Conservation (phyloP, 2,329 filamentous ascomycete genomes). For the Xylariaceae sp. region DNA sequence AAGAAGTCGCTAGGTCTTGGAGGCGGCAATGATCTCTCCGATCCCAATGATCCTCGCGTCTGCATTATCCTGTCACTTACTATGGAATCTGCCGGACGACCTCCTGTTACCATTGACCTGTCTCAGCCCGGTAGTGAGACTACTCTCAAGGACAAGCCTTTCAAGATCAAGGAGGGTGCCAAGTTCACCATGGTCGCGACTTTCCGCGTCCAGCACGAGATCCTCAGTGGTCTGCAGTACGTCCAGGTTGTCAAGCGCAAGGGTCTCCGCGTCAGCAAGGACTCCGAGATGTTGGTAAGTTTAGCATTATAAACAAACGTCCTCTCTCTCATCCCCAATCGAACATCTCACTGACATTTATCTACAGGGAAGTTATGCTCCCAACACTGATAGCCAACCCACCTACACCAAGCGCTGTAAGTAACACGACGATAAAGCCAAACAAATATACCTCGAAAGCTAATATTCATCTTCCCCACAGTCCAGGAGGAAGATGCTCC, state of each 20-base stretch:
- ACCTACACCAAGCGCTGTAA: conserved; percentile 88
- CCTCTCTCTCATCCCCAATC: not conserved
- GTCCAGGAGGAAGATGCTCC: conserved; percentile 91
- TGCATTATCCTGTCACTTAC: conserved; percentile 91
- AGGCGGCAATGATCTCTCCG: conserved; percentile 64
- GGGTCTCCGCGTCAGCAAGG: conserved; percentile 81
- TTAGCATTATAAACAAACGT: not conserved
- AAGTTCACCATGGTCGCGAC: conserved; percentile 90
- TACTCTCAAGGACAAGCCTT: conserved; percentile 82
- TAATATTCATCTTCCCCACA: conserved; percentile 33
- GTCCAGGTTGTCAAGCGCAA: conserved; percentile 89
- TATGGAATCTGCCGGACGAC: conserved; percentile 76
- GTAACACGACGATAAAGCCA: conserved; percentile 32
- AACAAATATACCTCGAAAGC: not conserved
- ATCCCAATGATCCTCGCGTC: conserved; percentile 77
- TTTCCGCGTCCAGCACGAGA: conserved; percentile 96
- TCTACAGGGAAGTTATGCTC: conserved; percentile 77
- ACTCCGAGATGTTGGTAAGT: conserved; percentile 95
- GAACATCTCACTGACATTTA: conserved; percentile 24
- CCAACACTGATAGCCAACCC: conserved; percentile 82
- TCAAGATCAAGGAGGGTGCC: conserved; percentile 94
- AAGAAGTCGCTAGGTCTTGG: conserved; percentile 91
- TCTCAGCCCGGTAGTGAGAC: conserved; percentile 65
- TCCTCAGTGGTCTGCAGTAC: conserved; percentile 92
- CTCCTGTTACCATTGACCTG: conserved; percentile 85